Evolutionary conservation across 306 rosid genomes (phyloP).

Genomic region (Vigna radiata): DNA sequence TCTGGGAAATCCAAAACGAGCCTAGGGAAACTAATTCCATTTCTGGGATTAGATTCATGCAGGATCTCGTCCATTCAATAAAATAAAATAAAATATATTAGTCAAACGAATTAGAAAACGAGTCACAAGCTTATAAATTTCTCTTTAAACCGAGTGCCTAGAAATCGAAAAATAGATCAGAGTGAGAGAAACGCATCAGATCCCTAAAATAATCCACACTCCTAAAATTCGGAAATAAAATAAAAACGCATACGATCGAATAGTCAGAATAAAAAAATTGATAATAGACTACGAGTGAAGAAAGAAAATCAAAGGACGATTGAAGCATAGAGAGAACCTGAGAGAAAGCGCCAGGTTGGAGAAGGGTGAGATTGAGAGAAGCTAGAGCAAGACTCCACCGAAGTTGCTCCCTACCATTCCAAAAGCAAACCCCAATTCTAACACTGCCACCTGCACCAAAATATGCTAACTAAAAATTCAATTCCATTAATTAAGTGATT

Average conservation of each 20-base stretch:
- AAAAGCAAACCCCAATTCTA: background rate
- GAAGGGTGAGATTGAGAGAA: background rate
- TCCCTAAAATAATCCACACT: background rate
- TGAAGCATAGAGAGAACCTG: conserved; percentile 27
- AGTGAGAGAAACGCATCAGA: conserved; percentile 15
- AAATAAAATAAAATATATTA: background rate
- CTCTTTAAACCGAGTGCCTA: background rate
- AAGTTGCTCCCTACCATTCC: background rate
- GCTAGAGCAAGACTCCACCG: background rate
- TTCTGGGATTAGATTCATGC: background rate
- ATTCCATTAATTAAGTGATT: background rate
- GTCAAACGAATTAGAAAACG: background rate
- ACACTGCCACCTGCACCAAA: background rate
- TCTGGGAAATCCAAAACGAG: background rate
- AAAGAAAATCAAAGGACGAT: background rate
- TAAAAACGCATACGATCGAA: background rate
- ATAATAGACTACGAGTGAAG: background rate
- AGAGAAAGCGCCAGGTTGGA: conserved; percentile 21
- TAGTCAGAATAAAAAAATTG: background rate
- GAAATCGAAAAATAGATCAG: conserved; percentile 1
- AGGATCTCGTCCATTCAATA: background rate
- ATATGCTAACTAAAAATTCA: background rate
- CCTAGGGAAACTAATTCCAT: background rate
- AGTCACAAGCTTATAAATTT: background rate
- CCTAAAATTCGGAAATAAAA: background rate